phyloP scores from a whole-genome alignment of 306 rosid genomes.

The Ammopiptanthus mongolicus region DNA sequence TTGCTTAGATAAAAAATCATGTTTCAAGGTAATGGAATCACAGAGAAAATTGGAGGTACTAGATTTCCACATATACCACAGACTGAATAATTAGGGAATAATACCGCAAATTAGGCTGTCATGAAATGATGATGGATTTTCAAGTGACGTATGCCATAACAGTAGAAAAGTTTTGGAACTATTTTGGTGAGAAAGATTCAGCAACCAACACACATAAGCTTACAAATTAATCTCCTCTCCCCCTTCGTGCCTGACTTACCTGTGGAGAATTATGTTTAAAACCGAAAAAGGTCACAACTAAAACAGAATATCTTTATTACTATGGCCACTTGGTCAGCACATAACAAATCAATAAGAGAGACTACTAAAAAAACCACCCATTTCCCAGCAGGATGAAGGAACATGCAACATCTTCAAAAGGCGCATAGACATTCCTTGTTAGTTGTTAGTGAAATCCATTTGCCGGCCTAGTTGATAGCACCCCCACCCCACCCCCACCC shows the following conservation, averaged over 20 bases:
- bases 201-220: background rate
- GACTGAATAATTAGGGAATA: background rate
- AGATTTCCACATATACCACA: background rate
- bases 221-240: no score
- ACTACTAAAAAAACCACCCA: background rate
- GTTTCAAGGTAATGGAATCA: background rate
- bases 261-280: background rate
- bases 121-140: constrained; percentile 1
- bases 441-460: background rate
- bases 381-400: background rate
- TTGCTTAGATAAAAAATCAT: constrained; percentile 6
- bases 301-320: background rate
- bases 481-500: no score
- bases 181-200: background rate
- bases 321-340: background rate
- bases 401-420: background rate
- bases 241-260: no score
- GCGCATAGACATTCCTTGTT: background rate
- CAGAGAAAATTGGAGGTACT: background rate
- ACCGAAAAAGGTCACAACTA: background rate
- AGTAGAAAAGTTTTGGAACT: background rate
- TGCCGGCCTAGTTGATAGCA: background rate
- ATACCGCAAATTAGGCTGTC: background rate
- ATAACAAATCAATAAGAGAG: background rate
- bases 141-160: background rate